These are phyloP conservation scores for Primulina tabacum DNA, from an alignment of 257 asterid species.

Conservation along the genomic window DNA sequence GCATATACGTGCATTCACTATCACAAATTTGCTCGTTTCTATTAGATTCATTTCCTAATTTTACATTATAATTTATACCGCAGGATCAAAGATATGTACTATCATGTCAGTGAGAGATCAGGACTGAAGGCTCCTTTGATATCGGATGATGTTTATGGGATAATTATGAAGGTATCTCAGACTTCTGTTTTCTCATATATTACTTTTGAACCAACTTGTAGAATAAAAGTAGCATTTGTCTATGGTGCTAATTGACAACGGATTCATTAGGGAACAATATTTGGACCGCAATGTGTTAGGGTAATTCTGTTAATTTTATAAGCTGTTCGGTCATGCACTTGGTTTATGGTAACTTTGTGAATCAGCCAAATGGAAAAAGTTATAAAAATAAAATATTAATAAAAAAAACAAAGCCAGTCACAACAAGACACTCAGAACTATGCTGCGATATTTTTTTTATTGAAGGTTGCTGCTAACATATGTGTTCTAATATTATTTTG, in stretches of 20 bases:
- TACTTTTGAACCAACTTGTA: background rate
- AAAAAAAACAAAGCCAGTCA: no score
- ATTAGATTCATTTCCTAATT: background rate
- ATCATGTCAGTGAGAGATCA: conserved; percentile 78
- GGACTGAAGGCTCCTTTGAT: conserved; percentile 76
- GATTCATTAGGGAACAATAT: background rate
- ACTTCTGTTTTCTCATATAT: background rate
- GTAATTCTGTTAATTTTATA: no score
- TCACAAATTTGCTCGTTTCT: background rate
- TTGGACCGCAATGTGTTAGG: background rate
- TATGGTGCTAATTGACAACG: background rate
- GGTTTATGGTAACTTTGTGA: background rate
- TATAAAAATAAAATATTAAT: no score
- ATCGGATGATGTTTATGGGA: conserved; percentile 82
- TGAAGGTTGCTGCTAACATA: background rate
- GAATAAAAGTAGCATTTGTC: background rate
- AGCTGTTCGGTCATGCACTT: background rate
- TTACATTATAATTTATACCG: background rate
- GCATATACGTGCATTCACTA: background rate
- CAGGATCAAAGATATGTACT: conserved; percentile 84
- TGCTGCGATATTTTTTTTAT: background rate
- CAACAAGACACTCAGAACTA: background rate
- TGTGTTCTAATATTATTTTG: background rate
- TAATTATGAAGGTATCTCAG: conserved; percentile 68
- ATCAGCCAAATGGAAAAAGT: background rate